Conservation (phyloP, 148 eudicot genomes). For the Polygonum maritimum region DNA sequence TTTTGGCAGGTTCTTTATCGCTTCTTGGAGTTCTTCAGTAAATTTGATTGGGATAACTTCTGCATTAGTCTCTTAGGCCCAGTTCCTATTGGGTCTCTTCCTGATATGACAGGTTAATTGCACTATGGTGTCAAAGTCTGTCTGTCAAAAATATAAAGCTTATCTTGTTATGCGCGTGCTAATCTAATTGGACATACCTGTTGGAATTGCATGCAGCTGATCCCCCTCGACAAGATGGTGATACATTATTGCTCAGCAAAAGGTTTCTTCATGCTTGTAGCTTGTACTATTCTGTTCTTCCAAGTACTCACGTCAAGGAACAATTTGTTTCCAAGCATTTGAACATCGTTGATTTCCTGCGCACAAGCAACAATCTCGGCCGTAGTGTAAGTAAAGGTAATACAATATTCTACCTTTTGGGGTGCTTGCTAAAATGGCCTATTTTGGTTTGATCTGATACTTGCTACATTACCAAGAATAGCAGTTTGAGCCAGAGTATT, state of each 20-base stretch:
- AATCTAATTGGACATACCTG: background rate
- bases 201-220: conserved; percentile 30
- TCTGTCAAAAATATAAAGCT: background rate
- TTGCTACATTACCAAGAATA: background rate
- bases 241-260: conserved; percentile 38
- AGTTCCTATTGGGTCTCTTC: conserved; percentile 41
- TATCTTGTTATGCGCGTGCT: background rate
- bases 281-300: conserved; percentile 31
- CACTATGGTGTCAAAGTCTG: background rate
- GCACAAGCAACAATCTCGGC: conserved; percentile 54
- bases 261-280: conserved; percentile 43
- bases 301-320: conserved; percentile 31
- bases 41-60: conserved; percentile 53
- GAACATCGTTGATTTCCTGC: conserved; percentile 52
- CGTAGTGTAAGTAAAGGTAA: conserved; percentile 70
- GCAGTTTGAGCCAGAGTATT: background rate
- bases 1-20: conserved; percentile 40
- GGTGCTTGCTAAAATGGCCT: no score
- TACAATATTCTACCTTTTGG: background rate
- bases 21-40: conserved; percentile 50
- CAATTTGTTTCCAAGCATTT: conserved; percentile 40
- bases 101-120: conserved; percentile 33
- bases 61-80: conserved; percentile 60
- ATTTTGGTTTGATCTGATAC: background rate
- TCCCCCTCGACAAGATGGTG: conserved; percentile 46